Conservation (phyloP, 2,329 filamentous ascomycete genomes). For the Raffaelea albimanens region DNA sequence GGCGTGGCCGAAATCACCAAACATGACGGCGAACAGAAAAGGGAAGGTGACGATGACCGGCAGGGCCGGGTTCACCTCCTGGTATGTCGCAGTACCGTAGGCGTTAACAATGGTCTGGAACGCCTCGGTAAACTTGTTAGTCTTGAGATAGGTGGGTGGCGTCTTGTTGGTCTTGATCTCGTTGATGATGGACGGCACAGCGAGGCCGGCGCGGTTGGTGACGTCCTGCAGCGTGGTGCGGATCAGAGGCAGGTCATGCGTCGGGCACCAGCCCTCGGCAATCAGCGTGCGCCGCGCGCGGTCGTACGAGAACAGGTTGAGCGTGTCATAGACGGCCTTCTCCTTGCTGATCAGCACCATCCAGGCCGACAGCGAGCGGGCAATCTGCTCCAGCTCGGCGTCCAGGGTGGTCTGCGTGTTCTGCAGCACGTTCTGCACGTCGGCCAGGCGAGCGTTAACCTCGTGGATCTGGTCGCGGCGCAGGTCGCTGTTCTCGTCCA, state of each 20-base stretch:
- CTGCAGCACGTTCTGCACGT: constrained; percentile 82
- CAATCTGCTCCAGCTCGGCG: constrained; percentile 88
- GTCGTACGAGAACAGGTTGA: constrained; percentile 96
- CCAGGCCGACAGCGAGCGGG: constrained; percentile 86
- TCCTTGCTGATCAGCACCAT: constrained; percentile 97
- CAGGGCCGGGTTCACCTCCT: constrained; percentile 91
- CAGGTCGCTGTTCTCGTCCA: constrained; percentile 95
- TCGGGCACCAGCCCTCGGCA: constrained; percentile 95
- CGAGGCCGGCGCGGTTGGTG: constrained; percentile 87
- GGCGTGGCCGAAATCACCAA: constrained; percentile 94
- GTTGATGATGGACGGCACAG: constrained; percentile 98
- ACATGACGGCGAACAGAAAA: constrained; percentile 99
- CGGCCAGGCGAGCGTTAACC: constrained; percentile 85
- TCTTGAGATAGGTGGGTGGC: constrained; percentile 93
- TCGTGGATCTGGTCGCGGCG: constrained; percentile 94
- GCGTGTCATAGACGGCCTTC: constrained; percentile 91
- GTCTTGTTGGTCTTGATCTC: constrained; percentile 96
- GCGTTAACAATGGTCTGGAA: constrained; percentile 99
- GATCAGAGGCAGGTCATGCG: constrained; percentile 79
- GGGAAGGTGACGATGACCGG: constrained; percentile 96
- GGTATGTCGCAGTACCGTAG: constrained; percentile 95
- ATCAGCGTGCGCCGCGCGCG: constrained; percentile 92
- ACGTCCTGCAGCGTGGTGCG: constrained; percentile 93
- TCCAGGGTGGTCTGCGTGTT: constrained; percentile 94
- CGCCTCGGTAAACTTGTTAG: constrained; percentile 94